phyloP scores from a whole-genome alignment of 2,329 filamentous ascomycete genomes.

The Penicillium nordicum region DNA sequence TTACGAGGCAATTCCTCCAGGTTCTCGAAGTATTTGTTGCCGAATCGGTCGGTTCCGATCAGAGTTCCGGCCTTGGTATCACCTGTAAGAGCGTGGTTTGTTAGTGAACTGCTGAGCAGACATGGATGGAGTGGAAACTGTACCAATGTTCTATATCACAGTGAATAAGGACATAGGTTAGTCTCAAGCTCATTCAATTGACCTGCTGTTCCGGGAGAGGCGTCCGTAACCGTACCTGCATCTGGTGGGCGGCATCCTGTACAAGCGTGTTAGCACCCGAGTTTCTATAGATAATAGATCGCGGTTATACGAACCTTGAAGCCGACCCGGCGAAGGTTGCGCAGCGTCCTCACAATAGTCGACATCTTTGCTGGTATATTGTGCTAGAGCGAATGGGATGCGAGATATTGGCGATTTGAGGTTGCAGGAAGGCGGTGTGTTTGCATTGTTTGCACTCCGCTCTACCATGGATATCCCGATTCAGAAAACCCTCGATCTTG shows the following conservation, averaged over 20 bases:
- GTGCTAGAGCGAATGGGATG: constrained; percentile 12
- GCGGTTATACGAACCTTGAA: constrained; percentile 63
- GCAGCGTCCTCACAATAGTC: constrained; percentile 78
- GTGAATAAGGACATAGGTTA: constrained; percentile 18
- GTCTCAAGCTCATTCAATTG: constrained; percentile 14
- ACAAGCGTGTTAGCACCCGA: constrained; percentile 38
- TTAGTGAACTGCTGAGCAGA: constrained; percentile 19
- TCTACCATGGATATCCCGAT: constrained; percentile 18
- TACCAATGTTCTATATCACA: constrained; percentile 44
- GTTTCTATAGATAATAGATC: constrained; percentile 12
- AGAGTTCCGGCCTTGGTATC: constrained; percentile 93
- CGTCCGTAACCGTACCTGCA: constrained; percentile 63
- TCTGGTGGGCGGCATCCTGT: constrained; percentile 86
- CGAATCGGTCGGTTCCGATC: constrained; percentile 80
- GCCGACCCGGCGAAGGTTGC: constrained; percentile 82
- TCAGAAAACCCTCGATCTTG: constrained; percentile 15
- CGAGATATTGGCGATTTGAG: constrained; percentile 20
- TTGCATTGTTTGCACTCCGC: constrained; percentile 37
- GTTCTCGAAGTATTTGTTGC: constrained; percentile 99
- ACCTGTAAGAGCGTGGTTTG: constrained; percentile 53
- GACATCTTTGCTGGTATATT: constrained; percentile 66
- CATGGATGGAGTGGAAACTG: constrained; percentile 9
- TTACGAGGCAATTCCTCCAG: constrained; percentile 84
- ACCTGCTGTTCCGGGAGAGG: constrained; percentile 6
- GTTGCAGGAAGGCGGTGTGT: constrained; percentile 29